These are phyloP conservation scores for Bacterosira constricta DNA, from an alignment of 108 stramenopile species.

Conservation along the genomic window DNA sequence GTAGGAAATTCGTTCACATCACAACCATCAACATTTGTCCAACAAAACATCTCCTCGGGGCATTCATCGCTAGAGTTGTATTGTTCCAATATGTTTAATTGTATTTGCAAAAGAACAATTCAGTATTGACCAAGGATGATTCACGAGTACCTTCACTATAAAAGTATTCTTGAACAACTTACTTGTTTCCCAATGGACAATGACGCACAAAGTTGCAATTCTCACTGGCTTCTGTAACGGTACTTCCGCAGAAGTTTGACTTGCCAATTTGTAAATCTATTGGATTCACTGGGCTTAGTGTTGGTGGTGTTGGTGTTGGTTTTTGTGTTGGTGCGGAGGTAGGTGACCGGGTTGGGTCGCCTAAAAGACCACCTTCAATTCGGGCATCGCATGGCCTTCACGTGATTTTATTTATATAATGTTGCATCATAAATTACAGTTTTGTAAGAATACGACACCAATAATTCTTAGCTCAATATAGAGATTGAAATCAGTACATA, in stretches of 20 bases:
- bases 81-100: no score
- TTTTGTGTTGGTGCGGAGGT: no score
- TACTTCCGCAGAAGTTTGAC: constrained; percentile 37
- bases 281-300: background rate
- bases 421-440: background rate
- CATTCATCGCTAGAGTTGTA: no score
- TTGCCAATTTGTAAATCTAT: background rate
- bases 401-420: background rate
- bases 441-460: no score
- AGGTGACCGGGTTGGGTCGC: background rate
- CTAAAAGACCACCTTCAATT: background rate
- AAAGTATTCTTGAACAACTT: no score
- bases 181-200: constrained; percentile 26
- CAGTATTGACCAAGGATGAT: no score
- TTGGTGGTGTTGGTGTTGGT: background rate
- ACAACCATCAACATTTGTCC: constrained; percentile 4
- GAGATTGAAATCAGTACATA: background rate
- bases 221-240: background rate
- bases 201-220: constrained; percentile 21
- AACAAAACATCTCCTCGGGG: background rate
- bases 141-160: no score
- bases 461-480: background rate
- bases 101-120: no score
- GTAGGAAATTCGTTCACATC: constrained; percentile 17
- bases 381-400: constrained; percentile 8